Percentiles rank a stretch among this genome's conserved stretches.
These are phyloP conservation scores for sorghum (Sorghum bicolor) DNA, from an alignment of 176 grass and related monocot genomes.

Conservation along the genomic window DNA sequence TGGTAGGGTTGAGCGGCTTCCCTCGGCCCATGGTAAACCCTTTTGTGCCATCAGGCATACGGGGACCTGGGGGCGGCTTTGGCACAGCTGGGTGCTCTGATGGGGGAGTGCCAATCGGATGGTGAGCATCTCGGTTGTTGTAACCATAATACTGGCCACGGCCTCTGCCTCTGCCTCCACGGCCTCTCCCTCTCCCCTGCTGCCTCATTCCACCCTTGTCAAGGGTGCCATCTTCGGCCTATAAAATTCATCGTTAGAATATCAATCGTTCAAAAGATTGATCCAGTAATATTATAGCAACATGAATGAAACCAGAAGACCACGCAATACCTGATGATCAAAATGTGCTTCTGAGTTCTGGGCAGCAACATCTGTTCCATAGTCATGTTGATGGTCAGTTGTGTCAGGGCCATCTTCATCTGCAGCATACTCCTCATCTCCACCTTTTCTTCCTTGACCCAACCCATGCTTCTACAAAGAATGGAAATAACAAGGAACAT, in stretches of 20 bases:
- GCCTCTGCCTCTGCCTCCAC: constrained; percentile 49
- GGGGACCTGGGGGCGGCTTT: constrained; percentile 84
- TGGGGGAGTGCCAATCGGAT: constrained; percentile 46
- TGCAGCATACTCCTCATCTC: constrained; percentile 33
- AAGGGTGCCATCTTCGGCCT: constrained; percentile 46
- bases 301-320: background rate
- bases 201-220: constrained; percentile 48
- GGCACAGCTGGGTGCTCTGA: constrained; percentile 47
- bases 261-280: background rate
- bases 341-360: constrained; percentile 14
- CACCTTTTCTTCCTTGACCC: constrained; percentile 43
- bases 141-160: constrained; percentile 41
- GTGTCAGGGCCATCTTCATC: constrained; percentile 45
- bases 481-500: background rate
- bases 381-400: constrained; percentile 27
- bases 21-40: constrained; percentile 90
- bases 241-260: background rate
- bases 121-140: constrained; percentile 27
- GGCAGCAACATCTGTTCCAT: constrained; percentile 17
- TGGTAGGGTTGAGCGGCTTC: constrained; percentile 41
- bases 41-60: constrained; percentile 94
- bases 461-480: constrained; percentile 35
- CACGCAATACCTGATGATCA: constrained; percentile 37
- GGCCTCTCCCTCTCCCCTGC: constrained; percentile 50
- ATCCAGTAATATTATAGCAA: background rate